phyloP scores from a whole-genome alignment of 106 monocot genomes.

The Dendrobium chrysotoxum region DNA sequence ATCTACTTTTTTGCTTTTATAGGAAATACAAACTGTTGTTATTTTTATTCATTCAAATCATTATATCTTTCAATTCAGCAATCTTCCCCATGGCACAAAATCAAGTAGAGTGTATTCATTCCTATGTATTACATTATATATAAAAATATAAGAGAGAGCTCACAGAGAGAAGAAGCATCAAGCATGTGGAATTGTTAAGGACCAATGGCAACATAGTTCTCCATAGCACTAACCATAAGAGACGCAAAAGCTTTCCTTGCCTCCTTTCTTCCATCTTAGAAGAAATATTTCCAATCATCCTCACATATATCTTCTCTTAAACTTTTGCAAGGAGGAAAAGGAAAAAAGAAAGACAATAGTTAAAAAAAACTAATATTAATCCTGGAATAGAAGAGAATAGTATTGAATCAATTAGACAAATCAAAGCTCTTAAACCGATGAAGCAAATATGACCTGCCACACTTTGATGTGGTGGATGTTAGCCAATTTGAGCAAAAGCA shows the following conservation, averaged over 20 bases:
- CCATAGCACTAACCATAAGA: conserved; percentile 8
- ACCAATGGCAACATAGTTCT: neutral
- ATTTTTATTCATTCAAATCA: no score
- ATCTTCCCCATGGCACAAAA: no score
- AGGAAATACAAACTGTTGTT: no score
- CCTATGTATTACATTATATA: no score
- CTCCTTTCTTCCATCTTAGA: neutral
- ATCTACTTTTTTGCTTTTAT: no score
- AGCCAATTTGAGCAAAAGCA: no score
- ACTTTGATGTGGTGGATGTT: no score
- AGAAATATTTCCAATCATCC: neutral
- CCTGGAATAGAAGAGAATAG: neutral
- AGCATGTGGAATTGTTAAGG: neutral
- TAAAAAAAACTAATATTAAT: neutral
- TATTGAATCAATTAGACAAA: neutral
- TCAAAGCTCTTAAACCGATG: no score
- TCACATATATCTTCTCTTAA: neutral
- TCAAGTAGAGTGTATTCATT: no score
- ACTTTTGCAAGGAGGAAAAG: neutral
- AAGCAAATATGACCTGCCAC: no score
- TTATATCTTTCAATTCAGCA: no score
- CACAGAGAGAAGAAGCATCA: conserved; percentile 1
- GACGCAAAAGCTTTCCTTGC: neutral
- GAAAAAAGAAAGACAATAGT: neutral
- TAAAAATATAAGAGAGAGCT: neutral